Base-by-base conservation (phyloP, 129 eudicot species). In the Chrysanthemum lavandulifolium region DNA sequence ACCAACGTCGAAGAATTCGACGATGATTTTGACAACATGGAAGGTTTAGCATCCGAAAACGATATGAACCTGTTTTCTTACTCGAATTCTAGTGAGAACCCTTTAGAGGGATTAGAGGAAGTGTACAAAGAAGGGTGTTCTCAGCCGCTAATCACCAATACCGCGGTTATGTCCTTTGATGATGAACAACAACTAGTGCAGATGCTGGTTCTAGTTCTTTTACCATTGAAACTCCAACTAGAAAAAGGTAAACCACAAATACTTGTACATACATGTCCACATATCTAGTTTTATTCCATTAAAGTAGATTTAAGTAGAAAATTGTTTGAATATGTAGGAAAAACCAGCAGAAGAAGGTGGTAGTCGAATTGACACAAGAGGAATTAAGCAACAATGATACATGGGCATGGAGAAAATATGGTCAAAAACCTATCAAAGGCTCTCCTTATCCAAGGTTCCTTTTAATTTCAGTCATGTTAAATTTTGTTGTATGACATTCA, bases 331-430 rank as follows among this genome's bases (percentile, higher is more conserved):
- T 40, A 70, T 78, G 76, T 83, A 87, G 97, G 87, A 90, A 87
- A 82, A 85, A 82, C 48, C 89, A 87, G 76, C 78, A 72, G 33
- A 73, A 72, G 81, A 87, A 87, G 80, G 53, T 79, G 72, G 87
- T 87, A 67, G 82, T 77, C 53, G 84, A 83, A 71, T 79, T 90
- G 91, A 87, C 89, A 43, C 87, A 87, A 66, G 94, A 87, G 69
- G 88, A 90, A 69, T 83, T 90, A 29, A 81, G 82, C 1, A 81
- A 81, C 1, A 85, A 74, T 65, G 97, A 87, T 78, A 81, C 85
- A 62, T 87, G 97, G 94, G 87, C 97, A 25, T 90, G 97, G 97
- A 73, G 94, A 54, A 90, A 90, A 75, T 90, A 90, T 51, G 97
- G 97, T 25, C 97, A 90, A 64, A 90, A 90, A 68, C 94, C 97